Evolutionary conservation across 495 filamentous ascomycete genomes (phyloP), one percentile per base, ranked within the genome.

Genomic region (Wilcoxina mikolae): DNA sequence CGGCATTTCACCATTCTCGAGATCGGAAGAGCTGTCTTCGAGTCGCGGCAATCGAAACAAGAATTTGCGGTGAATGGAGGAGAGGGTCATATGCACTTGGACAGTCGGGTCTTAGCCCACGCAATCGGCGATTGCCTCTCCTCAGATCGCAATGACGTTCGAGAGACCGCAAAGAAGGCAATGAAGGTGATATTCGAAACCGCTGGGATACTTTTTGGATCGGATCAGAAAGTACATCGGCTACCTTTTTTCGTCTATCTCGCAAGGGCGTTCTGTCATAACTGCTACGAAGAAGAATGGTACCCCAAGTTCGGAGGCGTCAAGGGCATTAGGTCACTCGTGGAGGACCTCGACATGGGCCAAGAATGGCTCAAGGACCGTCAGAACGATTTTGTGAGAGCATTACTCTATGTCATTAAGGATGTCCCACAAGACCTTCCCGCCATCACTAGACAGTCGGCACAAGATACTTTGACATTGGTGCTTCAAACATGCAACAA

Each of bases 231-330:
- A 38, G 79, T 86, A 9, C 73, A 81, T 11, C 78, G 79, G 49
- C 71, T 96, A 9, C 76, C 78, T 0, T 87, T 95, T 68, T 99
- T 95, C 69, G 72, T 74, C 56, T 81, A 87, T 62, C 71, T 96
- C 10, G 78, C 81, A 20, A 81, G 79, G 54, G 77, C 79, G 0
- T 95, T 95, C 68, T 87, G 84, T 59, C 93, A 99, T 67, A 84
- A 84, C 57, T 99, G 93, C 65, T 84, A 95, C 56, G 86, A 88
- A 59, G 89, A 95, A 65, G 89, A 96, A 58, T 99, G 93, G 93
- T 96, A 89, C 62, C 85, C 87, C 12, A 99, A 99, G 63, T 80
- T 86, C 18, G 90, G 89, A 54, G 93, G 93, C 15, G 86, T 84
- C 33, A 68, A 90, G 20, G 93, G 93, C 43, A 94, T 99, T 53